Evolutionary conservation across 1,284 basidiomycete genomes (phyloP).

Genomic region (Neolentinus lepideus): DNA sequence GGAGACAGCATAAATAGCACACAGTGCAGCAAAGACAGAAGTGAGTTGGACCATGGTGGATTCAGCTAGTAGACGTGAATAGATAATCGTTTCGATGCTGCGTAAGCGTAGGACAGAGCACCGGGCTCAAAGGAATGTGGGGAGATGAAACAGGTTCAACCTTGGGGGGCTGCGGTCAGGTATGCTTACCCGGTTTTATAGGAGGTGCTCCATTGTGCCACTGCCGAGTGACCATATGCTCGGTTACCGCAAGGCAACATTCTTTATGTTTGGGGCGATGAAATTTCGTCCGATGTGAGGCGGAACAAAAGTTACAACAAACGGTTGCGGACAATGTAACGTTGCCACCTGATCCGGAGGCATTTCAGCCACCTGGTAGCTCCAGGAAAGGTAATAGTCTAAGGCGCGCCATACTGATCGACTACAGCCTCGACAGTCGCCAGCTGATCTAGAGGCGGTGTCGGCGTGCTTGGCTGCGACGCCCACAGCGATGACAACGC

Average conservation of each 20-base stretch:
- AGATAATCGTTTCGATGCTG: no score
- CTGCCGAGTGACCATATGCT: neutral
- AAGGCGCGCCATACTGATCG: no score
- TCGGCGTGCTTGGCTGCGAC: neutral
- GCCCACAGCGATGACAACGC: neutral
- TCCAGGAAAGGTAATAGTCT: no score
- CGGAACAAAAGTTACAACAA: neutral
- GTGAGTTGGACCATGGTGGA: conserved; percentile 8
- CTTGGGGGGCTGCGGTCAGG: neutral
- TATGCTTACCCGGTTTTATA: neutral
- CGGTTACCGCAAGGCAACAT: neutral
- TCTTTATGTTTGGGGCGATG: neutral
- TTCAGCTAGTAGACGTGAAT: neutral
- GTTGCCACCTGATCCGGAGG: neutral
- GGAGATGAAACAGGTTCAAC: conserved; percentile 1
- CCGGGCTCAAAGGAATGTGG: conserved; percentile 1
- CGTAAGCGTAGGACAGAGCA: neutral
- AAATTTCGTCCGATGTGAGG: no score
- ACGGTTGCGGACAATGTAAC: neutral
- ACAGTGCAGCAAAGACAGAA: conserved; percentile 6
- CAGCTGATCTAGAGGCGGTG: no score
- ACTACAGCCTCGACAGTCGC: no score
- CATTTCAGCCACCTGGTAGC: neutral
- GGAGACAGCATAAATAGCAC: conserved; percentile 11
- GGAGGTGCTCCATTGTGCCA: neutral